These are phyloP conservation scores for Exobasidium cylindrosporum DNA, from an alignment of 1,284 basidiomycete genomes.

Conservation along the genomic window DNA sequence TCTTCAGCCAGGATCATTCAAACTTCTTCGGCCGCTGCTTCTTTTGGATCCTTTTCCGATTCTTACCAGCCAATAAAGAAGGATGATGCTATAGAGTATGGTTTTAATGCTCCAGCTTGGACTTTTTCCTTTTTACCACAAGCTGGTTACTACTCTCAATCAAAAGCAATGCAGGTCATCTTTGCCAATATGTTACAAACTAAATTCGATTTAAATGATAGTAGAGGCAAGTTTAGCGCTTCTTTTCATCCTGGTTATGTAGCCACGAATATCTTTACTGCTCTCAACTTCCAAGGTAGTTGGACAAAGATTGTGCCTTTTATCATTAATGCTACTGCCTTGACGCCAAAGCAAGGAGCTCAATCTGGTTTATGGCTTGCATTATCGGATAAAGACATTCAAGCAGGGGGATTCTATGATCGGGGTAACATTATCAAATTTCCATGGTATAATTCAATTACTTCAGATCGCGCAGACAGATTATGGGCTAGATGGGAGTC, in stretches of 20 bases:
- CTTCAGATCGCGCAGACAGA: neutral
- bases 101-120: neutral
- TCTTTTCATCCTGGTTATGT: slow-evolving; percentile 12
- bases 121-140: neutral
- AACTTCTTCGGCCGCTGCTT: slow-evolving; percentile 2
- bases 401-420: slow-evolving; percentile 9
- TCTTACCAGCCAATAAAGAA: neutral
- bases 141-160: neutral
- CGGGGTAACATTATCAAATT: neutral
- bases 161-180: slow-evolving; percentile 7
- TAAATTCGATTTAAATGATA: neutral
- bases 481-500: slow-evolving; percentile 1
- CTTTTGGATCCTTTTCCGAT: neutral
- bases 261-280: slow-evolving; percentile 10
- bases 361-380: slow-evolving; percentile 8
- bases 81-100: neutral
- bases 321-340: neutral
- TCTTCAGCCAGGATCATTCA: slow-evolving; percentile 1
- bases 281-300: neutral
- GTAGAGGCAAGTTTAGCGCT: neutral
- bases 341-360: slow-evolving; percentile 6
- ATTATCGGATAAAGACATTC: neutral
- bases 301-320: neutral
- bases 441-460: slow-evolving; percentile 1
- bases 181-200: slow-evolving; percentile 5